Base-by-base conservation (phyloP, 2,329 filamentous ascomycete genomes). In the Emergomyces orientalis region DNA sequence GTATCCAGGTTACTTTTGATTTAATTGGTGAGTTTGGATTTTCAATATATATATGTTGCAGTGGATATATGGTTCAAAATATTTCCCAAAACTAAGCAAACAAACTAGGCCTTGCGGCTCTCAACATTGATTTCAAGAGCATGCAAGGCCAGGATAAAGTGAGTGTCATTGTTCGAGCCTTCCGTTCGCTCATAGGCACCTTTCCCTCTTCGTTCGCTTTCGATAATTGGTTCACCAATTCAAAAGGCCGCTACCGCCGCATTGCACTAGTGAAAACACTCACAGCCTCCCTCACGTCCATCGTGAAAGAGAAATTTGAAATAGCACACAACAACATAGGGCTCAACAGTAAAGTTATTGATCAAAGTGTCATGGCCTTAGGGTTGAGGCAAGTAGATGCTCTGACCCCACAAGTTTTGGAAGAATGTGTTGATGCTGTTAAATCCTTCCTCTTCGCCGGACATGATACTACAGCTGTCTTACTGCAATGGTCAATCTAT, bases 111-210 rank as follows among this genome's bases (percentile, higher is more conserved):
- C 11, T 54, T 9, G 13, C 51, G 51, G 51, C 19, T n/a, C 51
- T 54, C 51, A 54, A 54, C 32, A 54, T 54, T 9, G 51, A 54
- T 54, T 54, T 54, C 51, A 54, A 30, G 51, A 54, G 22, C 32
- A 30, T 54, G 25, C 51, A 54, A 30, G 51, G n/a, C 32, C 51
- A 14, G 17, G 25, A 30, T 54, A 34, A 54, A 54, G 13, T 3
- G 17, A 45, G 41, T 17, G 41, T 45, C 3, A 45, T 45, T 7
- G 41, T 45, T n/a, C 41, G 41, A 19, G 3, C 41, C 4, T 45
- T 45, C 41, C 41, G 41, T 54, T 34, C 25, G 11, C 41, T 45
- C 17, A 3, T 45, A 45, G 7, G 17, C 14, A 45, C 41, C 7
- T 19, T 45, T n/a, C 41, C 41, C 17, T 0, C 1, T 19, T 19